Evolutionary conservation across 805 yeast genomes (phyloP), one percentile per base, ranked within the genome.

Genomic region (Kluyveromyces nonfermentans): DNA sequence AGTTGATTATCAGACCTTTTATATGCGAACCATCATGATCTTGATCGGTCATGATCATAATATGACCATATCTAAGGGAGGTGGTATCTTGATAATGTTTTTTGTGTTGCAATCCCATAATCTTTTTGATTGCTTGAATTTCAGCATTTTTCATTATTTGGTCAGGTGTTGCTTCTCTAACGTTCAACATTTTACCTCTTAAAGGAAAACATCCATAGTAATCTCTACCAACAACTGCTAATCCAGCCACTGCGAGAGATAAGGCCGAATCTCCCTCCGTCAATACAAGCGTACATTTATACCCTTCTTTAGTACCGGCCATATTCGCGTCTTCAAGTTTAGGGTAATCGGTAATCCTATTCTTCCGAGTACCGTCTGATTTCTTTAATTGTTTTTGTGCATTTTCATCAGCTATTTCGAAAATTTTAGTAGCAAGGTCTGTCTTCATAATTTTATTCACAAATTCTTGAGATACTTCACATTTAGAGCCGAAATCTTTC

Each of bases 31-130:
- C 98, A 73, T 93, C 98, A 55, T 89, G 95, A 86, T 93, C 98
- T 68, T 93, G 98, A 83, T 93, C 98, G 6, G 98, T 88, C 97
- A 93, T 93, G 60, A 93, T 88, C 97, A 93, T 93, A 41, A 93
- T 75, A 62, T 88, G 96, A 32, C 98, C 98, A 59, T 93, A 93
- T 62, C 98, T 78, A 49, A 93, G 70, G 4, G 82, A 79, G 45
- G 76, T 75, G 14, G 84, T 71, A 50, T 80, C 82, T 17, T 79
- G 80, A 60, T 93, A 93, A 35, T 71, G 72, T 65, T 87, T 90
- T 55, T 84, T 87, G 65, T 93, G 98, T 63, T 89, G 96, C 44
- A 93, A 70, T 17, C 98, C 98, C 70, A 93, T 84, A 54, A 93
- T 93, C 60, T 90, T 88, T 60, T 93, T 93, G 56, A 93, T 76